These are phyloP conservation scores for Ophiostoma ips DNA, from an alignment of 2,329 filamentous ascomycete genomes.

Conservation along the genomic window DNA sequence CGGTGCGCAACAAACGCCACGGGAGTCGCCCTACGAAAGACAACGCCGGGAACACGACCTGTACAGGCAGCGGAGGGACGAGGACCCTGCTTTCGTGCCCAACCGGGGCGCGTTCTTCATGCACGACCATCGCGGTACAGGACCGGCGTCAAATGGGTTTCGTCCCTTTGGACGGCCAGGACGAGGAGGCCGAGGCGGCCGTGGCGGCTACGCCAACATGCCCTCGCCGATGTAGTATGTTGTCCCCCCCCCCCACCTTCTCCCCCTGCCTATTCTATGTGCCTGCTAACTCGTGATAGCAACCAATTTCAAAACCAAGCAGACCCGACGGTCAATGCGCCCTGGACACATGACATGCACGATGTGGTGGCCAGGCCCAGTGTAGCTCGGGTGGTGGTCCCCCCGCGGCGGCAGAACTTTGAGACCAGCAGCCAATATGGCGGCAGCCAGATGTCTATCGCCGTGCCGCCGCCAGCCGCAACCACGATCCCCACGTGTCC, in stretches of 20 bases:
- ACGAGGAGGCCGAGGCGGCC: constrained; percentile 44
- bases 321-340: constrained; percentile 54
- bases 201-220: constrained; percentile 39
- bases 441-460: constrained; percentile 22
- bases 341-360: constrained; percentile 93
- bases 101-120: constrained; percentile 94
- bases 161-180: constrained; percentile 53
- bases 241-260: too few species aligned
- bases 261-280: too few species aligned
- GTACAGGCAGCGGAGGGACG: constrained; percentile 74
- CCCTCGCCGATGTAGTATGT: constrained; percentile 46
- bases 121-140: constrained; percentile 77
- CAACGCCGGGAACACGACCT: constrained; percentile 80
- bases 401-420: constrained; percentile 1
- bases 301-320: constrained; percentile 22
- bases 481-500: constrained; percentile 41
- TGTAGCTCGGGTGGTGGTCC: constrained; percentile 15
- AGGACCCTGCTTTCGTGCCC: constrained; percentile 85
- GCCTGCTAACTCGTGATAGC: constrained; percentile 1
- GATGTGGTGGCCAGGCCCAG: constrained; percentile 45
- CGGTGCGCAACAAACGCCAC: neutral
- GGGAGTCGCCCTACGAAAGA: constrained; percentile 49
- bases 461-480: constrained; percentile 12
- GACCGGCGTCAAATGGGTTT: constrained; percentile 65
- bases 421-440: constrained; percentile 14